Conservation (phyloP, 2,329 filamentous ascomycete genomes). For the Exophiala aquamarina region DNA sequence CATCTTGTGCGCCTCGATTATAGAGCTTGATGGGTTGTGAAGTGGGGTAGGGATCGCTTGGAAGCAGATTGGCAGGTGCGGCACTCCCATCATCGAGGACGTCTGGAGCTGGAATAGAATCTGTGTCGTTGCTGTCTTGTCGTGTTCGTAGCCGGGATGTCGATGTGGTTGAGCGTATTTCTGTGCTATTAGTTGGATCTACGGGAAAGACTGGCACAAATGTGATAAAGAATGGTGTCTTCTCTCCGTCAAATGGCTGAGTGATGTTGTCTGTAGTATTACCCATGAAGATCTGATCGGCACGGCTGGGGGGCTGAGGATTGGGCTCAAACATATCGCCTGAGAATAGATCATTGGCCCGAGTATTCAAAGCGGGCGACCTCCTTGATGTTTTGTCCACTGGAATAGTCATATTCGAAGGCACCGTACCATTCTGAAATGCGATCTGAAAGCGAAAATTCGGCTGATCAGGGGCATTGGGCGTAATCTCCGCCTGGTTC, state of each 20-base stretch:
- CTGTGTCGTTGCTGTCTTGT: constrained; percentile 28
- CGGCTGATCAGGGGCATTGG: constrained; percentile 68
- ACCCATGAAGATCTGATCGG: constrained; percentile 78
- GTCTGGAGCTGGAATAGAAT: constrained; percentile 22
- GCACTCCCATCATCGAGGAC: constrained; percentile 62
- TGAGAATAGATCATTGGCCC: constrained; percentile 35
- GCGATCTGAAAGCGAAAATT: constrained; percentile 77
- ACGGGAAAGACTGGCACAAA: constrained; percentile 52
- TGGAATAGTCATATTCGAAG: constrained; percentile 61
- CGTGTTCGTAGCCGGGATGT: constrained; percentile 23
- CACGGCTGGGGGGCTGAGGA: constrained; percentile 50
- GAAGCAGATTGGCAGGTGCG: constrained; percentile 69
- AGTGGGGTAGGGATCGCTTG: constrained; percentile 51
- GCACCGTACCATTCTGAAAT: constrained; percentile 55
- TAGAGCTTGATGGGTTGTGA: constrained; percentile 80
- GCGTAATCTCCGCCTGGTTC: constrained; percentile 62
- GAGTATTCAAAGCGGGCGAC: constrained; percentile 36
- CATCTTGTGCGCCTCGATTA: constrained; percentile 74
- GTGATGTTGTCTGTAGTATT: constrained; percentile 78
- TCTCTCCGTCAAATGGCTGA: constrained; percentile 73
- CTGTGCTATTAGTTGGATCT: constrained; percentile 36
- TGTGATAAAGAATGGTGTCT: constrained; percentile 85
- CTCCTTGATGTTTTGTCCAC: constrained; percentile 37
- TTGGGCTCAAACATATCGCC: constrained; percentile 42
- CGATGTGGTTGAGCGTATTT: constrained; percentile 11